These are phyloP conservation scores for Phytopythium delawarense DNA, from an alignment of 352 stramenopile genomes.

Conservation along the genomic window DNA sequence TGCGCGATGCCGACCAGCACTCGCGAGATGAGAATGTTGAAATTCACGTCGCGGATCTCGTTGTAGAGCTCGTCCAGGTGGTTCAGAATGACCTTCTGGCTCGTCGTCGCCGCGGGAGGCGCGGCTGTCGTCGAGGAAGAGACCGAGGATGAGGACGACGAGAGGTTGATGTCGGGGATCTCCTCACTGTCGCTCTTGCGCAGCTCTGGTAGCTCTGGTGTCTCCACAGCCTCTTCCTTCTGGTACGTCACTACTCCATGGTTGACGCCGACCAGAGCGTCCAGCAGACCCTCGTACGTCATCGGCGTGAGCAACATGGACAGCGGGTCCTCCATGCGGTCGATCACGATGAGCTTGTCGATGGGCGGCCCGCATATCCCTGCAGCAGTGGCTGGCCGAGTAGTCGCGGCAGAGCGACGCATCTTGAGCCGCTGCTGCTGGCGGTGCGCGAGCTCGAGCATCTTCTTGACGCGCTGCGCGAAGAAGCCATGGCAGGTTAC, in stretches of 20 bases:
- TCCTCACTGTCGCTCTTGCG: constrained; percentile 6
- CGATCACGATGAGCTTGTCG: constrained; percentile 62
- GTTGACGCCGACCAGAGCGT: constrained; percentile 67
- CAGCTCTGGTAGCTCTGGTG: constrained; percentile 7
- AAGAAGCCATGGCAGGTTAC: constrained; percentile 52
- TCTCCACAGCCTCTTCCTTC: constrained; percentile 24
- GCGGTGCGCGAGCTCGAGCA: constrained; percentile 52
- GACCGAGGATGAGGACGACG: constrained; percentile 1
- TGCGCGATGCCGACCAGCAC: constrained; percentile 48
- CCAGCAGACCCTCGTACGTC: constrained; percentile 80
- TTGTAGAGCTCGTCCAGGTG: constrained; percentile 64
- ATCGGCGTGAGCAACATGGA: constrained; percentile 82
- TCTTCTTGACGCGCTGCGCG: constrained; percentile 46
- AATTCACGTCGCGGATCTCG: constrained; percentile 76
- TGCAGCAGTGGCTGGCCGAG: background rate
- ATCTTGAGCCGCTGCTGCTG: constrained; percentile 31
- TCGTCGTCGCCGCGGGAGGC: constrained; percentile 8
- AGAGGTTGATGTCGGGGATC: background rate
- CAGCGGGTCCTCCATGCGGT: constrained; percentile 75
- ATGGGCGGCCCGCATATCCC: constrained; percentile 14
- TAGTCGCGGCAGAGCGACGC: constrained; percentile 6
- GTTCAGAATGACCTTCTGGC: constrained; percentile 62
- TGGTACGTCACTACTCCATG: constrained; percentile 68
- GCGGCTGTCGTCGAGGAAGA: background rate
- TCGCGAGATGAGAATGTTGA: constrained; percentile 60